Conservation (phyloP, 129 eudicot species). For the Sambucus nigra region DNA sequence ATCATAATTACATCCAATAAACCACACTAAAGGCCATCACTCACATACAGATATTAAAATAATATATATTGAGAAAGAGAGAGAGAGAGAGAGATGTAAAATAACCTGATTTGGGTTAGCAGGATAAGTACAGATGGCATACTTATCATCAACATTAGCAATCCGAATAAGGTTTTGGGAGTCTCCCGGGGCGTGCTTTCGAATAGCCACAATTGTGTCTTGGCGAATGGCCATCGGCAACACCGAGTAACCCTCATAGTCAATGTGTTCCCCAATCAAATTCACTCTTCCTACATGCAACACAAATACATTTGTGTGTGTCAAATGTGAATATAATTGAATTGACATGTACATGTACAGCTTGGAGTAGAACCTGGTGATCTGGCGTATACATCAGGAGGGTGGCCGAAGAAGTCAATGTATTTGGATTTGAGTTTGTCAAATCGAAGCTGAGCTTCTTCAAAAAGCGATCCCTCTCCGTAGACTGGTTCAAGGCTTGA, state of each 20-base stretch:
- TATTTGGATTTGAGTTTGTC: constrained; percentile 46
- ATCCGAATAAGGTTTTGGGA: constrained; percentile 58
- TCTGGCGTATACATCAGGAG: constrained; percentile 70
- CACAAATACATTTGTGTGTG: constrained; percentile 2
- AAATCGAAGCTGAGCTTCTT: constrained; percentile 83
- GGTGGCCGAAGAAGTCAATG: constrained; percentile 34
- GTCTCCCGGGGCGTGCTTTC: constrained; percentile 41
- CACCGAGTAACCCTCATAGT: constrained; percentile 96
- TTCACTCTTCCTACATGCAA: constrained; percentile 64
- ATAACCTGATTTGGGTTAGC: constrained; percentile 84
- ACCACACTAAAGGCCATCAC: too few relatives aligned
- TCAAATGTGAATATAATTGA: background rate
- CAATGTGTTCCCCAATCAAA: constrained; percentile 99
- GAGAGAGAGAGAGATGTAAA: background rate
- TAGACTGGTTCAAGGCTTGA: constrained; percentile 56
- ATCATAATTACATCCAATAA: too few relatives aligned
- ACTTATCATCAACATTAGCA: constrained; percentile 85
- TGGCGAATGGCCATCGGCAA: constrained; percentile 97
- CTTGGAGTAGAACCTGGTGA: constrained; percentile 56
- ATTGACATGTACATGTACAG: background rate
- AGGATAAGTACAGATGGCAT: constrained; percentile 72
- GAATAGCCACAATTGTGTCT: constrained; percentile 84
- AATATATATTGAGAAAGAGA: too few relatives aligned
- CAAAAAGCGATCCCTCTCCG: constrained; percentile 75
- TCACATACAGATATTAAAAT: too few relatives aligned